Base-by-base conservation (phyloP, 495 filamentous ascomycete genomes). In the Podospora australis region DNA sequence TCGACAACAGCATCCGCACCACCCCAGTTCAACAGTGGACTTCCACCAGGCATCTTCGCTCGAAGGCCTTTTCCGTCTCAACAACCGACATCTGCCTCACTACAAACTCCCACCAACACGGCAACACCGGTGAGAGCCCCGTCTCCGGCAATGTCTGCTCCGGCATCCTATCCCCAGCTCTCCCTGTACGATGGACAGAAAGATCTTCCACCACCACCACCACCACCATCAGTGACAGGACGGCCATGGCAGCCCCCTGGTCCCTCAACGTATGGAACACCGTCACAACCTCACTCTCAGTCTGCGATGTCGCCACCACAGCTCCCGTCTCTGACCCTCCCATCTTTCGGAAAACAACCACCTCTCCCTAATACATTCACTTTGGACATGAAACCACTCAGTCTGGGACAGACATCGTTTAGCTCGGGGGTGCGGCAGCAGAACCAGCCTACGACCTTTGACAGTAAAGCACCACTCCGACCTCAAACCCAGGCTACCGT, bases 171-270 rank as follows among this genome's bases (percentile, higher is more conserved):
- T n/a, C n/a, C n/a, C n/a, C n/a, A n/a, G n/a, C n/a, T n/a, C n/a
- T n/a, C n/a, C n/a, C n/a, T n/a, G n/a, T n/a, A n/a, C n/a, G n/a
- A n/a, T n/a, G n/a, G n/a, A n/a, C n/a, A n/a, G n/a, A n/a, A n/a
- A n/a, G n/a, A n/a, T n/a, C n/a, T n/a, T n/a, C n/a, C n/a, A n/a
- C n/a, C n/a, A n/a, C n/a, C n/a, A n/a, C n/a, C n/a, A n/a, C n/a
- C n/a, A n/a, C n/a, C n/a, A n/a, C n/a, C n/a, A n/a, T n/a, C n/a
- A n/a, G n/a, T n/a, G n/a, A n/a, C n/a, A n/a, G n/a, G n/a, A n/a
- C n/a, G n/a, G n/a, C n/a, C n/a, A 36, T 36, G 32, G 32, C 32
- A 36, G n/a, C 32, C 32, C 32, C 32, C 32, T n/a, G 32, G 32
- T 6, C 32, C 32, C 4, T n/a, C 32, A 36, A 36, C n/a, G n/a